Conservation (phyloP, 2,329 filamentous ascomycete species). For the Aureobasidium sp. region DNA sequence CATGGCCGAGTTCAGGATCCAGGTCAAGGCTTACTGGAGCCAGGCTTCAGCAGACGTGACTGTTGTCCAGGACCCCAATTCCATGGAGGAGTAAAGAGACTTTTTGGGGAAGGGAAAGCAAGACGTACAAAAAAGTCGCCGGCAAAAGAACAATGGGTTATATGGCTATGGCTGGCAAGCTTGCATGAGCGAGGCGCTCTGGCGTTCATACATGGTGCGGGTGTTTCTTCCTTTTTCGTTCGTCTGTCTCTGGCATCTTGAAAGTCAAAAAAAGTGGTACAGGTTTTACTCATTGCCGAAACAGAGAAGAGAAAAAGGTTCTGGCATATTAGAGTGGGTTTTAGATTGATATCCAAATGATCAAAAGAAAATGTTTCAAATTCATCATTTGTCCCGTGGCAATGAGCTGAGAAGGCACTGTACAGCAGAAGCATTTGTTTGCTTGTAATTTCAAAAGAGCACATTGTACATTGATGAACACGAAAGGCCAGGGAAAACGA, state of each 20-base stretch:
- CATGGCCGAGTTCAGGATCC: conserved; percentile 82
- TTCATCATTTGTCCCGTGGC: not conserved
- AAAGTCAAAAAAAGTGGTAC: not conserved
- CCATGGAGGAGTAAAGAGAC: conserved; percentile 24
- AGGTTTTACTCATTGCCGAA: not conserved
- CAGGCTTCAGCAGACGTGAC: conserved; percentile 28
- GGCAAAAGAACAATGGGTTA: not conserved
- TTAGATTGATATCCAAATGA: conserved; percentile 2
- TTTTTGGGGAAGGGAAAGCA: not conserved
- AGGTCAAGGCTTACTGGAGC: conserved; percentile 56
- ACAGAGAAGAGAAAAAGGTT: not conserved
- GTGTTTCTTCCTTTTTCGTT: not conserved
- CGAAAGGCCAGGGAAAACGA: not conserved
- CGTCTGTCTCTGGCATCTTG: not conserved
- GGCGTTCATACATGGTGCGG: conserved; percentile 7
- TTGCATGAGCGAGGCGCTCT: conserved; percentile 16
- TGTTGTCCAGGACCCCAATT: conserved; percentile 23
- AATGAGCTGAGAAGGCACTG: no score
- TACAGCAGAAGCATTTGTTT: no score
- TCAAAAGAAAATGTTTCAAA: not conserved
- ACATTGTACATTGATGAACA: not conserved
- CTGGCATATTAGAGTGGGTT: not conserved
- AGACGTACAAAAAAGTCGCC: not conserved
- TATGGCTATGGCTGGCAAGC: conserved; percentile 4
- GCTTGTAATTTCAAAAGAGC: not conserved